phyloP scores from a whole-genome alignment of 2,329 filamentous ascomycete genomes.

The Sarocladiaceae sp. region DNA sequence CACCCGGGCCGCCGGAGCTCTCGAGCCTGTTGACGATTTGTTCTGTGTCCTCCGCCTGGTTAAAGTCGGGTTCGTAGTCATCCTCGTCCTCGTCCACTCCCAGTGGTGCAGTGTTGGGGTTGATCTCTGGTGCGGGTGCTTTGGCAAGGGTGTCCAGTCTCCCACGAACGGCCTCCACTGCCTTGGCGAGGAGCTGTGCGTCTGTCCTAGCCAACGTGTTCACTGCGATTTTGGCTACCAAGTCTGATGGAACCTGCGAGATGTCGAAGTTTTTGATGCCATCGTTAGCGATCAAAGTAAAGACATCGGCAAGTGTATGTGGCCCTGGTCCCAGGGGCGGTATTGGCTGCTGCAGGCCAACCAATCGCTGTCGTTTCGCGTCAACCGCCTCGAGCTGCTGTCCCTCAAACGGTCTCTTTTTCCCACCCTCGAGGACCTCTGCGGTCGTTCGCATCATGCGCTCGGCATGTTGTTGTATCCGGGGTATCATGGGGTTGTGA shows the following conservation, averaged over 20 bases:
- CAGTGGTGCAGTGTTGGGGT: conserved; percentile 53
- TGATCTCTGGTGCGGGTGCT: conserved; percentile 39
- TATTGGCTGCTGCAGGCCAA: conserved; percentile 41
- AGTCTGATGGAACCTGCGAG: conserved; percentile 64
- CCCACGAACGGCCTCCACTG: conserved; percentile 58
- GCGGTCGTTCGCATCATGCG: conserved; percentile 70
- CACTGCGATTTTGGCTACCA: conserved; percentile 77
- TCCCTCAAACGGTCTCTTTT: conserved; percentile 67
- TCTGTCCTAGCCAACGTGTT: conserved; percentile 70
- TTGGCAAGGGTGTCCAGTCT: conserved; percentile 41
- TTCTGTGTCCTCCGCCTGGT: conserved; percentile 68
- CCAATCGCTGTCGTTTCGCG: conserved; percentile 74
- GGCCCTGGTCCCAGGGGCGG: conserved; percentile 69
- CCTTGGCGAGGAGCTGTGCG: conserved; percentile 59
- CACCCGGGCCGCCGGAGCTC: conserved; percentile 25
- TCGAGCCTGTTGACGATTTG: conserved; percentile 75
- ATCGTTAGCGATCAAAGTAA: conserved; percentile 70
- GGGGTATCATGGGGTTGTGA: conserved; percentile 64
- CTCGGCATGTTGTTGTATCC: conserved; percentile 84
- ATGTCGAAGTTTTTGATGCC: conserved; percentile 77
- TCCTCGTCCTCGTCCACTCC: conserved; percentile 71
- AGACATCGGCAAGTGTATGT: conserved; percentile 75
- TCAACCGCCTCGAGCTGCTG: conserved; percentile 70
- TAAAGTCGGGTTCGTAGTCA: conserved; percentile 87
- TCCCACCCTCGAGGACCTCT: conserved; percentile 74